Evolutionary conservation across 2,329 filamentous ascomycete species (phyloP), one percentile per base, ranked within the genome.

Genomic region (Cladosporium sp.): DNA sequence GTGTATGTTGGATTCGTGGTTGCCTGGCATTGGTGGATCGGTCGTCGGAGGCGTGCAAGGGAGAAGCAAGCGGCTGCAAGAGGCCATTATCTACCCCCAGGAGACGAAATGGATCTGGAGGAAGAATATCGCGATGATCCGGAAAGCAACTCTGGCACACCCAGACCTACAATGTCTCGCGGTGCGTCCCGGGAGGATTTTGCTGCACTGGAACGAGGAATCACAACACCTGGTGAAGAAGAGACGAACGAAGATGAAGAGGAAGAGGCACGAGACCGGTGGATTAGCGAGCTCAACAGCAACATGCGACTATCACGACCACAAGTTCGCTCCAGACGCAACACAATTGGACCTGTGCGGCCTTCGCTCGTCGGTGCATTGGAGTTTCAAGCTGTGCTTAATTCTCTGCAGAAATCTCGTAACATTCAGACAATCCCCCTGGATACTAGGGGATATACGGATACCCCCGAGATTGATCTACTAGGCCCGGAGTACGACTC

Each of bases 301-400:
- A 97, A 92, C 76, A 99, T 99, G 95, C 90, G 94, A 65, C 84
- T 98, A 30, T 88, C 88, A 70, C 87, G 92, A 25, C 87, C 91
- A 0, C 81, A 82, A 34, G 83, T 87, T 56, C 84, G 84, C 53
- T 85, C 88, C 68, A 87, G 90, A 70, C 89, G 89, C 69, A 92
- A 84, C 56, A 88, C 92, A 2, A 85, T 93, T 67, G 94, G 89
- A 7, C 91, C 93, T 0, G 97, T 99, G 68, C 86, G 95, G 51
- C 94, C 95, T 1, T 98, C 95, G 81, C 81, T 99, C 56, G 90
- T 99, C 3, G 95, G 95, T 51, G 95, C 92, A 10, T 82, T 99
- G 65, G 95, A 99, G 78, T 99, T 99, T 72, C 87, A 93, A 71
- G 94, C 94, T 2, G 90, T 97, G 3, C 81, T 99, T 54, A 90